Evolutionary conservation across 1,139 yeast genomes (phyloP).

Genomic region (Lodderomyces parapsilosis): DNA sequence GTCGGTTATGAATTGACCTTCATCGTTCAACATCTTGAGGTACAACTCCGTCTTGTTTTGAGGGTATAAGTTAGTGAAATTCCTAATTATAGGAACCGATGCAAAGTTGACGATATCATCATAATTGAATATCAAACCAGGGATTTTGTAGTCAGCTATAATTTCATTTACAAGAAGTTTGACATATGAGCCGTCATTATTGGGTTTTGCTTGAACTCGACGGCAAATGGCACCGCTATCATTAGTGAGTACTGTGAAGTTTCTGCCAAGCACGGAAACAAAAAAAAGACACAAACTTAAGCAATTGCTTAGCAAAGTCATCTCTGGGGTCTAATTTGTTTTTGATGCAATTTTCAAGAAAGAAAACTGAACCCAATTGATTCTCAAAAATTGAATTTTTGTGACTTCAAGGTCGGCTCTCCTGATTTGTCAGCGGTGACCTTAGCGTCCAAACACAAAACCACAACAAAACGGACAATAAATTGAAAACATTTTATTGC

Average conservation of each 20-base stretch:
- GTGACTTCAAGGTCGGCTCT: too few relatives aligned
- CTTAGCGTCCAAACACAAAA: too few relatives aligned
- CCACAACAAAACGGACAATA: too few relatives aligned
- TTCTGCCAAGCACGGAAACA: too few relatives aligned
- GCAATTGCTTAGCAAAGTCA: too few relatives aligned
- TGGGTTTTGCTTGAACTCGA: constrained; percentile 6
- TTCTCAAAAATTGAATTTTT: too few relatives aligned
- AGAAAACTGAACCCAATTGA: too few relatives aligned
- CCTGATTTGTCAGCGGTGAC: too few relatives aligned
- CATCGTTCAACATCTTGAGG: constrained; percentile 10
- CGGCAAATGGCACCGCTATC: constrained; percentile 11
- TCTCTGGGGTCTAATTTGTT: too few relatives aligned
- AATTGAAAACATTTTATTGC: too few relatives aligned
- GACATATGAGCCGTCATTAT: constrained; percentile 7
- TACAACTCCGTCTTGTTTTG: constrained; percentile 15
- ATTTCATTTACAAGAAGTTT: constrained; percentile 4
- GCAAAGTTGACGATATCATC: constrained; percentile 23
- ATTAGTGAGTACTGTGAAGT: constrained; percentile 8
- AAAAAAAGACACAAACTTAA: too few relatives aligned
- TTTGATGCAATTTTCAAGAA: too few relatives aligned
- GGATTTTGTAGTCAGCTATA: constrained; percentile 14
- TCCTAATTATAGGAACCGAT: constrained; percentile 20
- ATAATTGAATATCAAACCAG: constrained; percentile 25
- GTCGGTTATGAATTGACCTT: constrained; percentile 10
- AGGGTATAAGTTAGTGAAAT: constrained; percentile 14